Base-by-base conservation (phyloP, 2,329 filamentous ascomycete species). In the Xylaria sp. region DNA sequence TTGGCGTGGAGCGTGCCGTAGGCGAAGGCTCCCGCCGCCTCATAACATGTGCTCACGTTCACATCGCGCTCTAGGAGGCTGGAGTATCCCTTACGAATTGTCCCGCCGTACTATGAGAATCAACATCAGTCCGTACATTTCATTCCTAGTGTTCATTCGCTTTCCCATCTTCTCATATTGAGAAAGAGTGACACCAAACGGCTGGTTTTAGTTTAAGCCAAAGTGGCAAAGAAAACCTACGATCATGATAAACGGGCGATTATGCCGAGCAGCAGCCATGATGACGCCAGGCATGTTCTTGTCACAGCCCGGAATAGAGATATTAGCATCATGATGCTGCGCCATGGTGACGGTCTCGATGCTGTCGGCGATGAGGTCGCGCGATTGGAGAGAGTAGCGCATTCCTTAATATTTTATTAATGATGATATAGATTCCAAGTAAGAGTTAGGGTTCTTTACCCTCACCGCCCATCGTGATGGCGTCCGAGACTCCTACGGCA, bases 221-320 rank as follows among this genome's bases (percentile, higher is more conserved):
- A 32, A 19, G 27, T 14, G 14, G 24, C 24, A 27, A 27, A 2
- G 24, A 27, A 1, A 55, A 73, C 75, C 71, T 68, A 77, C 76
- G 68, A 98, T 91, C 94, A 98, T 97, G 78, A 98, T 84, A 56
- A 93, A 96, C 3, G 95, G 95, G 9, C 95, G 88, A 81, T 98
- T 98, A 81, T 97, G 93, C 65, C 95, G 88, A 14, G 93, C 93
- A 77, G 96, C 94, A 0, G 92, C 94, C 90, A 97, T 97, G 71
- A 96, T 85, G 17, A 93, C 91, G 71, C 94, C 94, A 0, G 94
- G 94, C 95, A 98, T 98, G 80, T 98, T 98, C 87, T 98, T 98
- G 83, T 98, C 94, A 79, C 94, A 98, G 11, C 94, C 94, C 0
- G 95, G 94, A 74, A 98, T 95, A 34, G 93, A 90, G 78, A 98